Conservation (phyloP, 148 eudicot genomes). For the Suaeda aralocaspica region DNA sequence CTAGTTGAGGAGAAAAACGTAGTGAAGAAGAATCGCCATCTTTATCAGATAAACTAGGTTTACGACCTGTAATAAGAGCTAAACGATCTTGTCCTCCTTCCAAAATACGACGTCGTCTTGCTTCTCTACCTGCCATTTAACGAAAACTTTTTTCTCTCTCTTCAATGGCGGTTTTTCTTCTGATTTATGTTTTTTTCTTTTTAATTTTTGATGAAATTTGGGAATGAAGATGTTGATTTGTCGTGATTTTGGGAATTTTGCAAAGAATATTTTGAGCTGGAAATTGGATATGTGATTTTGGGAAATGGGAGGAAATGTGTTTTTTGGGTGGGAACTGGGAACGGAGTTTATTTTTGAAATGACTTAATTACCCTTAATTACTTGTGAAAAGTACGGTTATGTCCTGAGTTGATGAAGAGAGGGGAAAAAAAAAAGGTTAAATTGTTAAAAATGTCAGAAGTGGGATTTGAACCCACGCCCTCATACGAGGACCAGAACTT, state of each 20-base stretch:
- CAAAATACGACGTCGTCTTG: slow-evolving; percentile 63
- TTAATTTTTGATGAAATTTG: too few relatives aligned
- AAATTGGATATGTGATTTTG: too few relatives aligned
- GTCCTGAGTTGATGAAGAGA: background rate
- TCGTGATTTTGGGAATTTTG: too few relatives aligned
- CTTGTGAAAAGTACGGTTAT: too few relatives aligned
- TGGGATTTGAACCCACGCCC: slow-evolving; percentile 24
- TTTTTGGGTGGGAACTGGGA: too few relatives aligned
- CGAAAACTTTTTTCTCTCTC: background rate
- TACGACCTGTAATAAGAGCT: slow-evolving; percentile 63
- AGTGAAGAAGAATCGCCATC: slow-evolving; percentile 18
- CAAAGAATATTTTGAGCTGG: too few relatives aligned
- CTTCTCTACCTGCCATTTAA: slow-evolving; percentile 34
- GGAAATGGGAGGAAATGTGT: too few relatives aligned
- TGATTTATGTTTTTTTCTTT: background rate
- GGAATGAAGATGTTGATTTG: background rate
- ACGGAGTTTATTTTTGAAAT: too few relatives aligned
- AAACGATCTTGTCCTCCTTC: slow-evolving; percentile 56
- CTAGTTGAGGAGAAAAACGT: slow-evolving; percentile 6
- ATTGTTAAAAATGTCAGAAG: slow-evolving; percentile 19
- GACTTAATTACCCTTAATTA: too few relatives aligned
- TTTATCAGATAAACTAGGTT: slow-evolving; percentile 24
- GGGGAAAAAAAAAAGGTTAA: background rate
- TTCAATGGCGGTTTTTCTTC: background rate
- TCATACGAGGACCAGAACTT: slow-evolving; percentile 17